Percentiles rank a stretch among this genome's conserved stretches.
phyloP scores from a whole-genome alignment of 1,284 basidiomycete species.

The Cutaneotrichosporon sp. region DNA sequence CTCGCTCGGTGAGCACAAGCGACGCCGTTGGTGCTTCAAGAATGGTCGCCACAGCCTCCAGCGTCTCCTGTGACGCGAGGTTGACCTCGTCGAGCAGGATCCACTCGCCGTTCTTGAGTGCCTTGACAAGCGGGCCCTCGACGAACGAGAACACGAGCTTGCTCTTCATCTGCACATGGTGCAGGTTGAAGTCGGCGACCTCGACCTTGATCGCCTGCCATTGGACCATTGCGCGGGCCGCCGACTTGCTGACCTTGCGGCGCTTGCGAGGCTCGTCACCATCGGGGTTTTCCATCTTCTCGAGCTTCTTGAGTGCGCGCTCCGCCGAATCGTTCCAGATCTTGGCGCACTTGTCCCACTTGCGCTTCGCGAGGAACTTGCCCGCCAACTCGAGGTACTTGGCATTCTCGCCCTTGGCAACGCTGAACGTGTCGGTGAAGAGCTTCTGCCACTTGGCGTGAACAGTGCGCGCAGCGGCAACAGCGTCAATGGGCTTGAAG shows the following conservation, averaged over 20 bases:
- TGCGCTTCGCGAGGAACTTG: slow-evolving; percentile 76
- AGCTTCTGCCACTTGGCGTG: slow-evolving; percentile 77
- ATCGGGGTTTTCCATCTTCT: slow-evolving; percentile 50
- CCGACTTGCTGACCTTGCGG: slow-evolving; percentile 60
- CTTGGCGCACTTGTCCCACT: slow-evolving; percentile 80
- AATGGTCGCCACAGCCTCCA: slow-evolving; percentile 86
- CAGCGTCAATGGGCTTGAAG: slow-evolving; percentile 89
- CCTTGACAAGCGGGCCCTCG: slow-evolving; percentile 93
- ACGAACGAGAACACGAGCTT: slow-evolving; percentile 93
- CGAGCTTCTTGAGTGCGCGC: slow-evolving; percentile 54
- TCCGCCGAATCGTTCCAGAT: slow-evolving; percentile 63
- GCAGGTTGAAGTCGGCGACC: slow-evolving; percentile 77
- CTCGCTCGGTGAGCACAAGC: slow-evolving; percentile 90
- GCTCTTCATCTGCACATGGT: slow-evolving; percentile 77
- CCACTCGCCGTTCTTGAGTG: slow-evolving; percentile 88
- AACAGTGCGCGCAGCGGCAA: slow-evolving; percentile 70
- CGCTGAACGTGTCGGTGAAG: slow-evolving; percentile 85
- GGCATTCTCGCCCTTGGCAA: slow-evolving; percentile 72
- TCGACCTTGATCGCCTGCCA: slow-evolving; percentile 76
- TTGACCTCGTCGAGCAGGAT: slow-evolving; percentile 96
- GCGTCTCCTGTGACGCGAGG: slow-evolving; percentile 87
- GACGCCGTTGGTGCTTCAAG: slow-evolving; percentile 83
- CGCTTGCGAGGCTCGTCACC: slow-evolving; percentile 64
- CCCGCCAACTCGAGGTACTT: slow-evolving; percentile 80
- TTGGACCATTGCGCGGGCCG: slow-evolving; percentile 49